phyloP scores from a whole-genome alignment of 75 land plant genomes.

The Pseudotsuga menziesii region DNA sequence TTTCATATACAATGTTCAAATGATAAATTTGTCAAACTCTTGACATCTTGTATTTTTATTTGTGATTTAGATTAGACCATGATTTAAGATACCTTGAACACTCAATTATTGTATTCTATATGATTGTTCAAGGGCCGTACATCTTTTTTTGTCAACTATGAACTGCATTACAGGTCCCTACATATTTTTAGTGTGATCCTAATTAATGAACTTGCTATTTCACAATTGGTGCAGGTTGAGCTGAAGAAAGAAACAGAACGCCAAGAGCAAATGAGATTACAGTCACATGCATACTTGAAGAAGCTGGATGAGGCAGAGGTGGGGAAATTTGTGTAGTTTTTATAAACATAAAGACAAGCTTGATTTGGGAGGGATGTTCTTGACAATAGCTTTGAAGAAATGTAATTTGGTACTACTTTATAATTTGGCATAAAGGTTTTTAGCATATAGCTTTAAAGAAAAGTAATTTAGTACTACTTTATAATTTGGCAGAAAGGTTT shows the following conservation, averaged over 20 bases:
- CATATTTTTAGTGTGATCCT: background rate
- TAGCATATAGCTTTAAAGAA: too few relatives aligned
- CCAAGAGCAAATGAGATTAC: conserved; percentile 35
- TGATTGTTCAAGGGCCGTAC: background rate
- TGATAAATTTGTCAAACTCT: background rate
- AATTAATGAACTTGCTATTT: background rate
- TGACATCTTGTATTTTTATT: background rate
- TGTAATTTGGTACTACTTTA: too few relatives aligned
- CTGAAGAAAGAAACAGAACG: conserved; percentile 44
- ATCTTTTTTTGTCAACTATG: background rate
- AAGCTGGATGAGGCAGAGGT: conserved; percentile 47
- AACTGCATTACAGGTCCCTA: background rate
- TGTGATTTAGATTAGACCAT: background rate
- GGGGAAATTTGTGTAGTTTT: background rate
- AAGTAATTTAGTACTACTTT: too few relatives aligned
- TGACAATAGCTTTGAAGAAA: too few relatives aligned
- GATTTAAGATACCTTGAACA: background rate
- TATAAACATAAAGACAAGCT: background rate
- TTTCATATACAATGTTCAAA: too few relatives aligned
- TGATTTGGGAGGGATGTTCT: background rate
- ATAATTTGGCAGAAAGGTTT: too few relatives aligned
- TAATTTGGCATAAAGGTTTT: too few relatives aligned
- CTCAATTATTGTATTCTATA: background rate
- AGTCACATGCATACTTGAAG: conserved; percentile 35
- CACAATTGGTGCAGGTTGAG: background rate